phyloP scores from a whole-genome alignment of 2,329 filamentous ascomycete genomes.

The Phyllosticta ampelicida region DNA sequence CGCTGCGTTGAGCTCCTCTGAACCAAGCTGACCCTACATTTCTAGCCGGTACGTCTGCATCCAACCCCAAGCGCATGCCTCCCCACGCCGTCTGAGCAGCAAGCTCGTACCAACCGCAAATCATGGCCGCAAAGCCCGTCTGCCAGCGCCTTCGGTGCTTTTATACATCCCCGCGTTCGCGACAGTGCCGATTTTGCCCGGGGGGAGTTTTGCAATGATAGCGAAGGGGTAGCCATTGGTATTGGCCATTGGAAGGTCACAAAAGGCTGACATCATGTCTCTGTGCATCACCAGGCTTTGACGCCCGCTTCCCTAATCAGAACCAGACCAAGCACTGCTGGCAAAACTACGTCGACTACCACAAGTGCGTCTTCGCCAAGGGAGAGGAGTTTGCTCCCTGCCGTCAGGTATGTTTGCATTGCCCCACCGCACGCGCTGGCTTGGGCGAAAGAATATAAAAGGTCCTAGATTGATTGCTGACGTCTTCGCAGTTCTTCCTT shows the following conservation, averaged over 20 bases:
- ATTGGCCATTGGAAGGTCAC: not conserved
- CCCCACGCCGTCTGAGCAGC: not conserved
- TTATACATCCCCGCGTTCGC: not conserved
- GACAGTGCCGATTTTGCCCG: not conserved
- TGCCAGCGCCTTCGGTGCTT: not conserved
- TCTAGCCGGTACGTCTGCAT: constrained; percentile 38
- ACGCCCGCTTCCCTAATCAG: constrained; percentile 96
- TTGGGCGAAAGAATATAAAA: too few relatives aligned
- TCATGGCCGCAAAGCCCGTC: not conserved
- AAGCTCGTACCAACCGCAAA: not conserved
- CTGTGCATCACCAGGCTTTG: constrained; percentile 58
- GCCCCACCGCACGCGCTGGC: not conserved
- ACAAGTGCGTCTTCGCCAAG: constrained; percentile 98
- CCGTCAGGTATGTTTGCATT: constrained; percentile 60
- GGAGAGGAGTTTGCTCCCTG: constrained; percentile 97
- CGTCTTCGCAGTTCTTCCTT: constrained; percentile 65
- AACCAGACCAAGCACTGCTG: constrained; percentile 99
- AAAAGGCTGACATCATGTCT: not conserved
- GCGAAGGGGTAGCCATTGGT: not conserved
- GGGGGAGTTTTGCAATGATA: constrained; percentile 1
- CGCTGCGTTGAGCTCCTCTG: constrained; percentile 18
- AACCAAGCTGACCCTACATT: constrained; percentile 29
- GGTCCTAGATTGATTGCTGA: not conserved
- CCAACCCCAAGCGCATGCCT: not conserved
- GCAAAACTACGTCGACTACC: constrained; percentile 99